Percentiles rank a stretch among this genome's conserved stretches.
Conservation (phyloP, 768 basidiomycete species). For the Trametes cinnabarina region DNA sequence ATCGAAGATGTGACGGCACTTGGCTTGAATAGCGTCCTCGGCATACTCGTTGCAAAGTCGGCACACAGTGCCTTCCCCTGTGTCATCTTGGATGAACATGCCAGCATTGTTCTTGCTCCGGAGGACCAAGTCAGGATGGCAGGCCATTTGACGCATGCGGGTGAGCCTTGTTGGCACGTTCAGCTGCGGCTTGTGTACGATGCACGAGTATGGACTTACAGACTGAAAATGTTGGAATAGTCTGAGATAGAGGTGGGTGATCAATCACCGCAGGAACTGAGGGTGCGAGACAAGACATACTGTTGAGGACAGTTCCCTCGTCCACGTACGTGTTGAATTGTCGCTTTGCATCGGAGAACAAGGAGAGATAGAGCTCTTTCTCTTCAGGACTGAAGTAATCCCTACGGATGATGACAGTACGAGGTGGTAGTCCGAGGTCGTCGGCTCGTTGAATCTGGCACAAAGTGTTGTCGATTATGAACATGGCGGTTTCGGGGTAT, state of each 20-base stretch:
- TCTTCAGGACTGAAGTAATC: constrained; percentile 97
- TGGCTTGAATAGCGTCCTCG: constrained; percentile 94
- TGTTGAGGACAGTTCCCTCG: constrained; percentile 88
- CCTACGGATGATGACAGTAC: constrained; percentile 81
- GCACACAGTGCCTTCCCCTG: constrained; percentile 81
- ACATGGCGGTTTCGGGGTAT: not conserved
- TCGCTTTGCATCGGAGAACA: constrained; percentile 91
- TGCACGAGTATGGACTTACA: constrained; percentile 59
- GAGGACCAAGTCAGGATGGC: constrained; percentile 91
- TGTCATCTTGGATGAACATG: constrained; percentile 56
- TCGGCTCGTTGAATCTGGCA: constrained; percentile 88
- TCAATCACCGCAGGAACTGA: not conserved
- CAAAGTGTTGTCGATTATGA: not conserved
- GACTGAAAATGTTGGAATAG: constrained; percentile 86
- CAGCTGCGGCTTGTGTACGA: too few species aligned
- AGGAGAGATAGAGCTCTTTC: constrained; percentile 87
- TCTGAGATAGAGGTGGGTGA: constrained; percentile 40
- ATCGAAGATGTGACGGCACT: constrained; percentile 93
- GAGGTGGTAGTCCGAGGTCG: constrained; percentile 91
- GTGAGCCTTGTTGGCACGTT: constrained; percentile 86
- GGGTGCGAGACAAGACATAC: constrained; percentile 44
- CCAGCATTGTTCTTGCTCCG: constrained; percentile 77
- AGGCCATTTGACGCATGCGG: constrained; percentile 94
- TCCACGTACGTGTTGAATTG: constrained; percentile 90
- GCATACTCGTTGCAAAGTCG: constrained; percentile 96